Evolutionary conservation across 306 rosid species (phyloP).

Genomic region (Vigna trinervia): DNA sequence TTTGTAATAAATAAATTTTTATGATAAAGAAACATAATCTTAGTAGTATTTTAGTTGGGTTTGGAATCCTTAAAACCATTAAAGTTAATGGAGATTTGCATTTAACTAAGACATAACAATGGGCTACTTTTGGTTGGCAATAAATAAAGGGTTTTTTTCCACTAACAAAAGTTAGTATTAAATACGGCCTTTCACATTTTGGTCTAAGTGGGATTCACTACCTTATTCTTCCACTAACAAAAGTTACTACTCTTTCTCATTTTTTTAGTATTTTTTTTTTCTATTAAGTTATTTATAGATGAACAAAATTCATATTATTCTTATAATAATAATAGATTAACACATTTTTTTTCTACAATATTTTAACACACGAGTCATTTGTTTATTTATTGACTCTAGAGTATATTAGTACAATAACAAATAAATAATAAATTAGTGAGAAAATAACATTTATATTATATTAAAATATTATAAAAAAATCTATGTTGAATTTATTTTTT

Average conservation of each 20-base stretch:
- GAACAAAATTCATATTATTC: no score
- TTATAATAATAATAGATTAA: no score
- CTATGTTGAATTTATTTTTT: no score
- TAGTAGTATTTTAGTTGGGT: background rate
- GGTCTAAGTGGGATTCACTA: conserved; percentile 28
- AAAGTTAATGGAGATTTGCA: background rate
- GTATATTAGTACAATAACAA: no score
- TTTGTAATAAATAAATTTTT: background rate
- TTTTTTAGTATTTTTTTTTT: background rate
- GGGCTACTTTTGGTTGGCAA: background rate
- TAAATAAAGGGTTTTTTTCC: background rate
- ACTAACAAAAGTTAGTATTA: conserved; percentile 18
- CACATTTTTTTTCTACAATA: no score
- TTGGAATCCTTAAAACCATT: background rate
- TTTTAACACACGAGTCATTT: no score
- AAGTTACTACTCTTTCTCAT: background rate
- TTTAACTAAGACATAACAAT: background rate
- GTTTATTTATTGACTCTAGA: no score
- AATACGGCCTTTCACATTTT: conserved; percentile 24
- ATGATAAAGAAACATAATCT: background rate
- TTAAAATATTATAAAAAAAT: no score
- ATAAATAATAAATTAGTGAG: no score
- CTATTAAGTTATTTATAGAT: no score
- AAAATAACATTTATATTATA: no score
- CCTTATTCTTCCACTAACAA: background rate